Conservation (phyloP, 768 basidiomycete species). For the Podaxis sp. region DNA sequence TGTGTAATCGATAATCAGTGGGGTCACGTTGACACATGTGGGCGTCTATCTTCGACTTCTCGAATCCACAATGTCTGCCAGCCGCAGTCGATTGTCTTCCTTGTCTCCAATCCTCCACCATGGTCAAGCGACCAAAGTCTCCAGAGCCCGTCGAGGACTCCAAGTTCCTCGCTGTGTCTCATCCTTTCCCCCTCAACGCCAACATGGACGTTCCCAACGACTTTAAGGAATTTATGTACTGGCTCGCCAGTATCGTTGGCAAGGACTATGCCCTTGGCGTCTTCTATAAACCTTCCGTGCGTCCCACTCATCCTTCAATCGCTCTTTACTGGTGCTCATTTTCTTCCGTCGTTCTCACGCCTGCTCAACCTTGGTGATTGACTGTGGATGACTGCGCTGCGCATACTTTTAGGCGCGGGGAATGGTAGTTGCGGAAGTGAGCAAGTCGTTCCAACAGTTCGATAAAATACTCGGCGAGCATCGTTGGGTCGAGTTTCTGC, state of each 20-base stretch:
- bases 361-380: not conserved
- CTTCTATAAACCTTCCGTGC: constrained; percentile 47
- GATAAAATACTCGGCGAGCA: constrained; percentile 50
- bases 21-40: not conserved
- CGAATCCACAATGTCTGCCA: not conserved
- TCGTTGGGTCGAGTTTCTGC: constrained; percentile 46
- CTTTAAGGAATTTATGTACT: constrained; percentile 40
- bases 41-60: not conserved
- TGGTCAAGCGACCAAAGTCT: constrained; percentile 42
- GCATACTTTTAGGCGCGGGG: constrained; percentile 31
- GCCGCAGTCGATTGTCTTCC: not conserved
- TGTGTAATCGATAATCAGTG: not conserved
- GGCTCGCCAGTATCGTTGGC: constrained; percentile 48
- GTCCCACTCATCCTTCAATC: constrained; percentile 16
- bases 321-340: not conserved
- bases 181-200: constrained; percentile 50
- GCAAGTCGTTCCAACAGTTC: constrained; percentile 34
- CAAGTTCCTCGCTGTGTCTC: constrained; percentile 45
- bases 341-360: not conserved
- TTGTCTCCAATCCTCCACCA: constrained; percentile 17
- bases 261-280: constrained; percentile 38
- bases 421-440: constrained; percentile 51
- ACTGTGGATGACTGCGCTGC: constrained; percentile 21
- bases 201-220: constrained; percentile 44
- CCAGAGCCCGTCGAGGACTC: constrained; percentile 44